Base-by-base conservation (phyloP, 169 alveolate species). In the Eimeria praecox region DNA sequence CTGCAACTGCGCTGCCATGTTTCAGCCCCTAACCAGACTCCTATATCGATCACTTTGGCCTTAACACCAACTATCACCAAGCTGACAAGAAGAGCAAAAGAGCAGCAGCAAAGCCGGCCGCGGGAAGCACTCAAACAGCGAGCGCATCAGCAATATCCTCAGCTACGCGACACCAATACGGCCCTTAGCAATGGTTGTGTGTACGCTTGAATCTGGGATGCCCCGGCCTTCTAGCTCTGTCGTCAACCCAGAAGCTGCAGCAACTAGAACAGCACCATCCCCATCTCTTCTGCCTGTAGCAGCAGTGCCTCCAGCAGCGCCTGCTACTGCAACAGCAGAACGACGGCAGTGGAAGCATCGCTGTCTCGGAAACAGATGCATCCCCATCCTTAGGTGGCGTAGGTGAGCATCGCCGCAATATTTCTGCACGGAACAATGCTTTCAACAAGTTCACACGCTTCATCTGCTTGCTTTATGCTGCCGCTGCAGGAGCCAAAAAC, bases 401-500 rank as follows among this genome's bases (percentile, higher is more conserved):
- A 82, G 73, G 90, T 82, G 62, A 54, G 90, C 20, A 33, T 52
- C 52, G 49, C 24, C 18, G 87, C 62, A 46, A 33, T 46, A 5
- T 20, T 42, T 49, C 22, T 18, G 1, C 46, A 12, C 49, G 16
- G 33, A 10, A 33, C 24, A 33, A 30, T 9, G 30, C 2, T 3
- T 1, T 4, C 6, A 3, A 0, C 24, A 30, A 33, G 44, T 24
- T 64, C 24, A 35, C 80, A 33, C 6, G 49, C 49, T 30, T 0
- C 46, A 8, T 44, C n/a, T 14, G 2, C 35, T 3, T 20, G 33
- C 33, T 54, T 18, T 78, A 52, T 52, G 89, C 49, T 44, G 89
- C 64, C n/a, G 90, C 90, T 82, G 73, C 90, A 82, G 90, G 71
- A 16, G 22, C 90, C 42, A 49, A 27, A 33, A 52, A 18, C 62